Base-by-base conservation (phyloP, 768 basidiomycete genomes). In the Suillus subaureus region DNA sequence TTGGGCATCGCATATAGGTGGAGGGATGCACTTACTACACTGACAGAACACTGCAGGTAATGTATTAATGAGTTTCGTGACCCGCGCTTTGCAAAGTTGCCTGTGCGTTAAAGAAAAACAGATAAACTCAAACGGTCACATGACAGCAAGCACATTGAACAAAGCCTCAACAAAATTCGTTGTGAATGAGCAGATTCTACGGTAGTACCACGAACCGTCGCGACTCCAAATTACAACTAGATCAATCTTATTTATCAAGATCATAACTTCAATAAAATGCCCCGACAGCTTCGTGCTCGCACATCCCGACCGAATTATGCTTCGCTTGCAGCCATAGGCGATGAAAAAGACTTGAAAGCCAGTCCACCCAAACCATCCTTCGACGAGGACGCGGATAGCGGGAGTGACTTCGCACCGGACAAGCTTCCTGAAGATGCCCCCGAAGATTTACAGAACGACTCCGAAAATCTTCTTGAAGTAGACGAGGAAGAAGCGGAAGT, bases 401-500 rank as follows among this genome's bases (percentile, higher is more conserved):
- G 77, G 37, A 88, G 87, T 70, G 89, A 89, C 67, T 89, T 90
- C 73, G 77, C 81, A 6, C 85, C 81, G 1, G 83, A 74, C 49
- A 73, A 72, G 47, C 72, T 70, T 12, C 73, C 72, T 6, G 70
- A 67, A 11, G 75, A 74, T 15, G 74, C 74, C 21, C 78, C 72
- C 8, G 71, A 72, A 6, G 73, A 70, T 15, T 71, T 76, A 42
- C 68, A 76, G 61, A 63, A 65, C 18, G 77, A 75, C 5, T 77
- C 79, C 7, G 78, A 75, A 31, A 70, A 72, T n/a, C 75, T 71
- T 26, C 75, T 73, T 57, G 69, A 74, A 64, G 61, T 64, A 18
- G 77, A 78, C 12, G 71, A 72, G 26, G 67, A 74, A 67, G 68
- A 70, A 42, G 67, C 69, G 61, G 76, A 52, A 51, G 62, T 61